Evolutionary conservation across 768 basidiomycete species (phyloP), one percentile per base, ranked within the genome.

Genomic region (Amanita inopinata): DNA sequence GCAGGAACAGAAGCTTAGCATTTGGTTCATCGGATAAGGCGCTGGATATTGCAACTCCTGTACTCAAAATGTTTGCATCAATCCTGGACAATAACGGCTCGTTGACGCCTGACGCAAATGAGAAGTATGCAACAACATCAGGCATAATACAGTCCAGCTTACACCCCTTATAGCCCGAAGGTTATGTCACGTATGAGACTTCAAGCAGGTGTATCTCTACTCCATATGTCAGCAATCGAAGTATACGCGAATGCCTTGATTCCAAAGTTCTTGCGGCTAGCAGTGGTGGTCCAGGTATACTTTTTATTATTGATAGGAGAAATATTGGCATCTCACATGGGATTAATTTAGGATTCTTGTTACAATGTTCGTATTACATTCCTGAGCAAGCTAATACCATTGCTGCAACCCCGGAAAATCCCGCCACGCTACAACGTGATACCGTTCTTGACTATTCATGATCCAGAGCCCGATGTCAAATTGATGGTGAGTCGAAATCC

Each of bases 361-460:
- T 96, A 80, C 57, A 78, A 89, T 49, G 88, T 98, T 33, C 85
- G 96, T 33, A 64, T 78, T 43, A 62, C 53, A 3, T 93, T 94
- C 64, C 58, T 97, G 39, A 72, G 64, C 18, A 96, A 96, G 59
- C 65, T 92, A 2, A 61, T 83, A 8, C 55, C 67, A 7, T 63
- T 87, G 18, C 59, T 92, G n/a, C 70, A 75, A 33, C 56, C 63
- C 2, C 72, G 78, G 25, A 80, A 83, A 59, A 62, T 92, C 2
- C 70, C 78, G 11, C 60, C 81, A 1, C 71, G 76, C 14, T 93
- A 82, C 63, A 89, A 92, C 55, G 66, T 86, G 33, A 75, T 96
- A 44, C 83, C 87, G 4, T 91, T 96, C 65, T 63, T 99, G 33
- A 81, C 86, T 0, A 83, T 92, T 0, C 82, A 89, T 52, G 96